A percentile compares a stretch with the other conserved stretches of the same genome.
Conservation (phyloP, 805 yeast genomes). For the Pichia exigua region DNA sequence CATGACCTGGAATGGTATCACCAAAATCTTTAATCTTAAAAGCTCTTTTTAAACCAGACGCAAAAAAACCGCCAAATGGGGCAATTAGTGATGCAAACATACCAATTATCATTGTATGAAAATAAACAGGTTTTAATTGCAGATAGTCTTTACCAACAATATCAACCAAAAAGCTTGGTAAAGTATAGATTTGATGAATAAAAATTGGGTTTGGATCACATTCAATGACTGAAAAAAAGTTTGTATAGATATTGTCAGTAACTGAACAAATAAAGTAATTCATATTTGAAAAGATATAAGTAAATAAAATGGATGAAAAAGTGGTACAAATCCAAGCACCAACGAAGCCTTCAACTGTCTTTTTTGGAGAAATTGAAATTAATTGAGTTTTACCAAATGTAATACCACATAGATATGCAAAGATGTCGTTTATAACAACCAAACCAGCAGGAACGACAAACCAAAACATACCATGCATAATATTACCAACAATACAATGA, state of each 20-base stretch:
- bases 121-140: slow-evolving; percentile 75
- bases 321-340: slow-evolving; percentile 98
- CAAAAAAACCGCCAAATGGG: slow-evolving; percentile 98
- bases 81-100: slow-evolving; percentile 96
- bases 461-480: slow-evolving; percentile 90
- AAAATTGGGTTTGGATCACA: slow-evolving; percentile 92
- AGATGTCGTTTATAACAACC: slow-evolving; percentile 90
- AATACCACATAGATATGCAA: slow-evolving; percentile 95
- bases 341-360: slow-evolving; percentile 93
- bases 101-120: slow-evolving; percentile 80
- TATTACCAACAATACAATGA: slow-evolving; percentile 83
- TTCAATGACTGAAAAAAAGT: slow-evolving; percentile 50
- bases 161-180: slow-evolving; percentile 62
- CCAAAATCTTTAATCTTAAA: slow-evolving; percentile 96
- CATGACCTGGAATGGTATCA: slow-evolving; percentile 98
- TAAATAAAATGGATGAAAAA: slow-evolving; percentile 57
- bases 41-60: slow-evolving; percentile 94
- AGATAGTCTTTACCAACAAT: slow-evolving; percentile 36
- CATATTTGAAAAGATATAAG: slow-evolving; percentile 55
- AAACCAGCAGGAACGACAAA: slow-evolving; percentile 84
- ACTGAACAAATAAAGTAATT: slow-evolving; percentile 88
- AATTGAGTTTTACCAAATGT: slow-evolving; percentile 91
- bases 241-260: slow-evolving; percentile 26
- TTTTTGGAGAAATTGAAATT: slow-evolving; percentile 91
- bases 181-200: slow-evolving; percentile 63